A percentile compares a stretch with the other conserved stretches of the same genome.
phyloP scores from a whole-genome alignment of 495 filamentous ascomycete species.

The Recurvomyces mirabilis region DNA sequence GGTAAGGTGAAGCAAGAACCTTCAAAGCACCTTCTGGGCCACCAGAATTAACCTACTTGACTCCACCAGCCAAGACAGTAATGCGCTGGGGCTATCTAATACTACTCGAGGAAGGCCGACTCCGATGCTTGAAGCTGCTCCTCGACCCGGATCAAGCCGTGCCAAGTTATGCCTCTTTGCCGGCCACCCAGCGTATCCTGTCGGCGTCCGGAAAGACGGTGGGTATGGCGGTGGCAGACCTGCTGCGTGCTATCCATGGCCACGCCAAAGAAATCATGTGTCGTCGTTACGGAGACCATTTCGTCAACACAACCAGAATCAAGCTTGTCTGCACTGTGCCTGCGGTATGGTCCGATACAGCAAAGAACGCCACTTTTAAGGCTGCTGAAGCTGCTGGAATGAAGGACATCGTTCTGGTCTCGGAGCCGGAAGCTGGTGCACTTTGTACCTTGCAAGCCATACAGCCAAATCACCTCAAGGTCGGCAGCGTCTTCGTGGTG shows the following conservation, averaged over 20 bases:
- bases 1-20: too few relatives aligned
- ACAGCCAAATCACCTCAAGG: too few relatives aligned
- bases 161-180: slow-evolving; percentile 14
- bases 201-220: slow-evolving; percentile 42
- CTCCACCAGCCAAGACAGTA: not conserved
- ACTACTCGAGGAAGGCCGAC: slow-evolving; percentile 28
- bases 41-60: too few relatives aligned
- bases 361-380: slow-evolving; percentile 53
- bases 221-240: slow-evolving; percentile 53
- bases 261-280: slow-evolving; percentile 24
- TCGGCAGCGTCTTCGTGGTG: too few relatives aligned
- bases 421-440: too few relatives aligned
- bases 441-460: too few relatives aligned
- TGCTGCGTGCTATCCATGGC: slow-evolving; percentile 39
- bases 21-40: too few relatives aligned
- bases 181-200: slow-evolving; percentile 13
- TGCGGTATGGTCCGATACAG: slow-evolving; percentile 62
- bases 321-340: slow-evolving; percentile 54
- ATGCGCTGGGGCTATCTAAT: slow-evolving; percentile 42
- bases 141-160: slow-evolving; percentile 23
- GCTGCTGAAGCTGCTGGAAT: slow-evolving; percentile 60
- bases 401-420: slow-evolving; percentile 55
- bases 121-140: slow-evolving; percentile 47
- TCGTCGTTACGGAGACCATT: slow-evolving; percentile 46
- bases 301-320: slow-evolving; percentile 50